Percentiles rank a stretch among this genome's conserved stretches.
Conservation (phyloP, 208 protist species). For the Crithidia brevicula region DNA sequence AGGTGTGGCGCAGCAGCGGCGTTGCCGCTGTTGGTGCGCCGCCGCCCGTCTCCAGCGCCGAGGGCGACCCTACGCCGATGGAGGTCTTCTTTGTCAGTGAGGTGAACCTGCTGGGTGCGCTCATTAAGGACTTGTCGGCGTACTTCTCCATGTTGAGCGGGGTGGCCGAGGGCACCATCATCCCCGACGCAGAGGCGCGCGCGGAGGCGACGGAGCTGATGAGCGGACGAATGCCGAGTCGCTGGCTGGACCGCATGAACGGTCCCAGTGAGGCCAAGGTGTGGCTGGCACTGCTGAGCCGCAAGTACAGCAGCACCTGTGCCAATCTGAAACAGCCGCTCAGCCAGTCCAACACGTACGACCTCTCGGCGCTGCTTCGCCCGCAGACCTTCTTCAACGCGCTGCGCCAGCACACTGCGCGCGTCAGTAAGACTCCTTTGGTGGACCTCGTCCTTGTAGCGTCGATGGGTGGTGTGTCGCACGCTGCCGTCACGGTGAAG, state of each 20-base stretch:
- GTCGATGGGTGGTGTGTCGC: slow-evolving; percentile 15
- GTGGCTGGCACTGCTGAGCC: slow-evolving; percentile 83
- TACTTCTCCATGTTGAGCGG: slow-evolving; percentile 66
- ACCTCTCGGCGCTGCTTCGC: slow-evolving; percentile 89
- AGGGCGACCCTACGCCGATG: slow-evolving; percentile 72
- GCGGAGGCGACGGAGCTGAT: slow-evolving; percentile 83
- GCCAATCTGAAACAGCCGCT: slow-evolving; percentile 37
- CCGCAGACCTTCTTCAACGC: slow-evolving; percentile 96
- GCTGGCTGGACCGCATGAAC: slow-evolving; percentile 89
- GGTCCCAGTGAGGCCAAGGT: slow-evolving; percentile 79
- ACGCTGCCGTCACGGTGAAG: slow-evolving; percentile 36
- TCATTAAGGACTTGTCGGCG: slow-evolving; percentile 72
- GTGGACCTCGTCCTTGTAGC: slow-evolving; percentile 83
- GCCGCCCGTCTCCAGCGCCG: slow-evolving; percentile 21
- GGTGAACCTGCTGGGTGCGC: slow-evolving; percentile 50
- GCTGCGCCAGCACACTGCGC: slow-evolving; percentile 94
- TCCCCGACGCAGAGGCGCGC: slow-evolving; percentile 69
- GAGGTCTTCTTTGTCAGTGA: slow-evolving; percentile 94
- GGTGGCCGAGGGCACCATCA: slow-evolving; percentile 85
- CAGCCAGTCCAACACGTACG: slow-evolving; percentile 61
- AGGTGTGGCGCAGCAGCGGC: slow-evolving; percentile 79
- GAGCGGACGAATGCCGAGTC: slow-evolving; percentile 74
- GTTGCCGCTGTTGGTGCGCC: slow-evolving; percentile 11
- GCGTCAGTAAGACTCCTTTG: slow-evolving; percentile 61
- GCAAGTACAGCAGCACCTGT: slow-evolving; percentile 54